Evolutionary conservation across 108 stramenopile species (phyloP).

Genomic region (Discostella stelligeroides): DNA sequence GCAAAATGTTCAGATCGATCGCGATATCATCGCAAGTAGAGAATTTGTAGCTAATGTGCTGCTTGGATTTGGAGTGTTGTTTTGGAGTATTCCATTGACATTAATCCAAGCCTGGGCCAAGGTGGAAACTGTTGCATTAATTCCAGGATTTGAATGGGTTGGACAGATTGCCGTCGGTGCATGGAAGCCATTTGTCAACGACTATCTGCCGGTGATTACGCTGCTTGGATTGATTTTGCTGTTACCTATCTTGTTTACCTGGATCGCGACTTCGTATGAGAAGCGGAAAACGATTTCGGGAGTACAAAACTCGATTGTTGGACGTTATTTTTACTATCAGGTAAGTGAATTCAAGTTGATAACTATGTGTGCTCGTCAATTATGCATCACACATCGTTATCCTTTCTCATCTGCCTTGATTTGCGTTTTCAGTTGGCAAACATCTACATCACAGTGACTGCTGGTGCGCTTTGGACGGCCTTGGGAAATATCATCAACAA

Average conservation of each 20-base stretch:
- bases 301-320: conserved; percentile 53
- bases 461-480: conserved; percentile 55
- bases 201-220: conserved; percentile 61
- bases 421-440: conserved; percentile 38
- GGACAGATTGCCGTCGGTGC: conserved; percentile 26
- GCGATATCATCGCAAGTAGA: conserved; percentile 36
- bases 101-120: conserved; percentile 58
- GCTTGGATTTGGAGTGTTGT: conserved; percentile 46
- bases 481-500: conserved; percentile 54
- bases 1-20: conserved; percentile 54
- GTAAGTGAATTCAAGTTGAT: neutral
- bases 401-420: neutral
- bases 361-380: too few species aligned
- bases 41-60: conserved; percentile 49
- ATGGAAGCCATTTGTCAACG: conserved; percentile 49
- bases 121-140: conserved; percentile 47
- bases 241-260: conserved; percentile 57
- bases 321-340: conserved; percentile 51
- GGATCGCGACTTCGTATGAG: conserved; percentile 52
- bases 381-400: neutral
- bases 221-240: conserved; percentile 56
- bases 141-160: conserved; percentile 52
- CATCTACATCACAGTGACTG: conserved; percentile 65
- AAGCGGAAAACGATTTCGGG: conserved; percentile 57
- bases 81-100: conserved; percentile 63